A percentile compares a stretch with the other conserved stretches of the same genome.
Conservation (phyloP, 352 stramenopile genomes). For the Globisporangium canariense region DNA sequence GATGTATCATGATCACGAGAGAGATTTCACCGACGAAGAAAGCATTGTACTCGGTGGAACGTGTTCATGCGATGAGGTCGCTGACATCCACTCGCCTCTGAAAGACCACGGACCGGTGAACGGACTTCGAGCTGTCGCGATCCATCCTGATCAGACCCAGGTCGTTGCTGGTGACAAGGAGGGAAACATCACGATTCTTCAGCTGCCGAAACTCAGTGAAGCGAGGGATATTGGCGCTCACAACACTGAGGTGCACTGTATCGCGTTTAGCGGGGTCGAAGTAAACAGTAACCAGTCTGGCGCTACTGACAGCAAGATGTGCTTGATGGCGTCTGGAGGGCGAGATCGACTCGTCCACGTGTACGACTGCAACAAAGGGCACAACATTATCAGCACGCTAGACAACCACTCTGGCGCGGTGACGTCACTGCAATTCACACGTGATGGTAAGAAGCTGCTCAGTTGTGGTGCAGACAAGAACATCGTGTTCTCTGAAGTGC, state of each 20-base stretch:
- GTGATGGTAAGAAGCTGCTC: constrained; percentile 61
- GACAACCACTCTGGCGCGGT: constrained; percentile 79
- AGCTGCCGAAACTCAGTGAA: constrained; percentile 33
- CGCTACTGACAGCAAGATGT: background rate
- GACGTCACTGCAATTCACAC: constrained; percentile 60
- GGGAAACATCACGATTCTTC: constrained; percentile 59
- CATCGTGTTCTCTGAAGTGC: constrained; percentile 58
- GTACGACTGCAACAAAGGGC: constrained; percentile 51
- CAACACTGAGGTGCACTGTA: constrained; percentile 68
- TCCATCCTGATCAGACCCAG: constrained; percentile 58
- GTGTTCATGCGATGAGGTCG: constrained; percentile 34
- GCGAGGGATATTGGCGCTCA: constrained; percentile 50
- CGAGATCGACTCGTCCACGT: constrained; percentile 82
- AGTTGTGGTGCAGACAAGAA: constrained; percentile 70
- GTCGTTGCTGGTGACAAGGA: constrained; percentile 69
- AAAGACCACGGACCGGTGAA: constrained; percentile 36
- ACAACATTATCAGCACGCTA: constrained; percentile 45
- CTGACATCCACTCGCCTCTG: constrained; percentile 42
- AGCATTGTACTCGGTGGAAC: constrained; percentile 52
- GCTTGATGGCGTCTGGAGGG: constrained; percentile 67
- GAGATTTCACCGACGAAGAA: constrained; percentile 41
- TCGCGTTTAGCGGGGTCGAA: constrained; percentile 40
- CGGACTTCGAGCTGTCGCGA: constrained; percentile 35
- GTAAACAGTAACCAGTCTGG: background rate
- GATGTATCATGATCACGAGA: constrained; percentile 53